Base-by-base conservation (phyloP, 805 yeast genomes). In the Candida mattraensis region DNA sequence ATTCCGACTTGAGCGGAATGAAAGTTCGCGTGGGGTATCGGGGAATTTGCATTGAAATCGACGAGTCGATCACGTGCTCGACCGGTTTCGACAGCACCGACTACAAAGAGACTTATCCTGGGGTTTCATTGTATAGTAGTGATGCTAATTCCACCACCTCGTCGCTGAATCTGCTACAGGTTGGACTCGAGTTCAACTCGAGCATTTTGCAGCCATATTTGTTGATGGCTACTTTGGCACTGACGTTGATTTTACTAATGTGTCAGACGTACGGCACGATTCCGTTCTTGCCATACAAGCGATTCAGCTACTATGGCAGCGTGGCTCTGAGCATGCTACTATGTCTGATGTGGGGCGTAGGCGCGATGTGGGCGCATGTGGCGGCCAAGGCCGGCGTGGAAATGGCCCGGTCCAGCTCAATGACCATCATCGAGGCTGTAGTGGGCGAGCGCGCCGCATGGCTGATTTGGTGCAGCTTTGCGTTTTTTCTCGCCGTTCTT, bases 291-390 rank as follows among this genome's bases (percentile, higher is more conserved):
- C 87, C 87, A 4, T 53, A 31, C 28, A 65, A 52, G 39, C 14
- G 37, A 11, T 20, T 47, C 10, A 34, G 63, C 15, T 58, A 47
- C 39, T 59, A 45, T 34, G 47, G 50, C 18, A 53, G 49, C 33
- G 51, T 64, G 40, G 46, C 48, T 5, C 40, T 72, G 18, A 58
- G 72, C 13, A 55, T 66, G 0, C 40, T 61, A 0, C 46, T 66
- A 29, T 62, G 68, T 5, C 51, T 79, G 3, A 27, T 78, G 2
- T 79, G 84, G 83, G 85, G 83, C 0, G 57, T 78, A 18, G 84
- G 84, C 2, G 66, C 84, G 1, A 78, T 80, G 74, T 70, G 83
- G 64, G 70, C 71, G 32, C 78, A 76, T 47, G 76, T 79, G 33
- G 82, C 83, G 0, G 66, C 69, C 0, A 62, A 61, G 24, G 60